phyloP scores from a whole-genome alignment of 345 rosid genomes.

The Conringia planisiliqua region DNA sequence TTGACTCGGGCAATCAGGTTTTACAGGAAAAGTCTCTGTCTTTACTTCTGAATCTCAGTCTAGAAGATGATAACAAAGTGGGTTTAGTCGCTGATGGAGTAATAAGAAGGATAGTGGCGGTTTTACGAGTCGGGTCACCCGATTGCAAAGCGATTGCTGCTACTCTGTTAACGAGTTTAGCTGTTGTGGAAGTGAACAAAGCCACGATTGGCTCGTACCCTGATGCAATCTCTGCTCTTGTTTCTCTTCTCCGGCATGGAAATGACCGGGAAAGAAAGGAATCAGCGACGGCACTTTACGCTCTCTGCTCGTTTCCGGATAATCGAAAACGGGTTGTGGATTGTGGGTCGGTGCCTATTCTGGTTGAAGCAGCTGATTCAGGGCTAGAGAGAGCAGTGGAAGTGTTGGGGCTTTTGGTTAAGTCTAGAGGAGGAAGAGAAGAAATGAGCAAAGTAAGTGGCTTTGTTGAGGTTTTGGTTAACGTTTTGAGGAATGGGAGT shows the following conservation, averaged over 20 bases:
- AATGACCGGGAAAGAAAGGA: slow-evolving; percentile 75
- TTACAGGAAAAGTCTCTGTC: slow-evolving; percentile 72
- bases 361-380: slow-evolving; percentile 50
- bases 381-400: slow-evolving; percentile 90
- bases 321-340: slow-evolving; percentile 65
- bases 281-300: slow-evolving; percentile 84
- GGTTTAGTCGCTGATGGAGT: slow-evolving; percentile 97
- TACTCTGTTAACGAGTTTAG: slow-evolving; percentile 81
- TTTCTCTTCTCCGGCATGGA: slow-evolving; percentile 57
- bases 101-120: slow-evolving; percentile 50
- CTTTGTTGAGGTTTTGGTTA: slow-evolving; percentile 56
- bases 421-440: slow-evolving; percentile 85
- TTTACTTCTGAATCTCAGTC: slow-evolving; percentile 78
- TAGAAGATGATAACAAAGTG: slow-evolving; percentile 90
- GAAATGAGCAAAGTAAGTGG: slow-evolving; percentile 59
- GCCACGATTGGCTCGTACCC: slow-evolving; percentile 88
- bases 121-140: slow-evolving; percentile 54
- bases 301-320: slow-evolving; percentile 71
- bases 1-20: slow-evolving; percentile 41
- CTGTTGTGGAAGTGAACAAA: slow-evolving; percentile 93
- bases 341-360: slow-evolving; percentile 66
- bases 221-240: slow-evolving; percentile 56
- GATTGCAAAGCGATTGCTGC: slow-evolving; percentile 81
- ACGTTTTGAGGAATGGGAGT: slow-evolving; percentile 56
- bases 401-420: slow-evolving; percentile 77